phyloP scores from a whole-genome alignment of 1,284 basidiomycete genomes.

The Takashimella koratensis region DNA sequence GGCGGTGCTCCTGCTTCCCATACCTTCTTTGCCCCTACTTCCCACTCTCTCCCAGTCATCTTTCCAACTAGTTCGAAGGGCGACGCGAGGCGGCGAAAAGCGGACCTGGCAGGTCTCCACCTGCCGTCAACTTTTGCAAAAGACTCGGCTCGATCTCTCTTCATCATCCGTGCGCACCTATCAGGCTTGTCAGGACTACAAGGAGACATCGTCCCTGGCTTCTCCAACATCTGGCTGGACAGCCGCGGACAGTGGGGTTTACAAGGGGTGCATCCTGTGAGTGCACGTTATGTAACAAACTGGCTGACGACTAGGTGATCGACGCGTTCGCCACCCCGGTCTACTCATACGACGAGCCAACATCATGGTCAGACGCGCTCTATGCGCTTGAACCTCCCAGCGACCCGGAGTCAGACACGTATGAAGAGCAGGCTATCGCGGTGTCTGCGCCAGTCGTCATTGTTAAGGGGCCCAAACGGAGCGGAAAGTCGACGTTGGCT shows the following conservation, averaged over 20 bases:
- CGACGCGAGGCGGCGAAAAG: background rate
- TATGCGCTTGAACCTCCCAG: constrained; percentile 4
- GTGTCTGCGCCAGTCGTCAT: constrained; percentile 51
- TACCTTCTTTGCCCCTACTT: constrained; percentile 53
- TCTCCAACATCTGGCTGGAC: constrained; percentile 44
- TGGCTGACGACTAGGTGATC: constrained; percentile 25
- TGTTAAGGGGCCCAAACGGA: constrained; percentile 78
- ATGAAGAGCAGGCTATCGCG: background rate
- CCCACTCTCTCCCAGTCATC: constrained; percentile 55
- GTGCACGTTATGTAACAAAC: constrained; percentile 24
- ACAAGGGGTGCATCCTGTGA: constrained; percentile 58
- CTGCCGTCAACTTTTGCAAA: constrained; percentile 20
- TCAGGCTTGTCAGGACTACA: constrained; percentile 41
- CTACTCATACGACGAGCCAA: constrained; percentile 54
- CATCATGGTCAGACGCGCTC: constrained; percentile 60
- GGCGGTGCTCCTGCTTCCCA: constrained; percentile 47
- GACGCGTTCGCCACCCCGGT: constrained; percentile 40
- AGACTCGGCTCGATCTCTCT: constrained; percentile 16
- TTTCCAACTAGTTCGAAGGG: constrained; percentile 27
- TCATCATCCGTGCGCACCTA: constrained; percentile 38
- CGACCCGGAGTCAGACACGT: background rate
- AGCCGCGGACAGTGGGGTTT: constrained; percentile 50
- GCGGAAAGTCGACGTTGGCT: constrained; percentile 86
- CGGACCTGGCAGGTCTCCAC: constrained; percentile 6
- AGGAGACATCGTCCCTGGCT: constrained; percentile 41